Evolutionary conservation across 1,284 basidiomycete genomes (phyloP).

Genomic region (Cerioporus squamosus): DNA sequence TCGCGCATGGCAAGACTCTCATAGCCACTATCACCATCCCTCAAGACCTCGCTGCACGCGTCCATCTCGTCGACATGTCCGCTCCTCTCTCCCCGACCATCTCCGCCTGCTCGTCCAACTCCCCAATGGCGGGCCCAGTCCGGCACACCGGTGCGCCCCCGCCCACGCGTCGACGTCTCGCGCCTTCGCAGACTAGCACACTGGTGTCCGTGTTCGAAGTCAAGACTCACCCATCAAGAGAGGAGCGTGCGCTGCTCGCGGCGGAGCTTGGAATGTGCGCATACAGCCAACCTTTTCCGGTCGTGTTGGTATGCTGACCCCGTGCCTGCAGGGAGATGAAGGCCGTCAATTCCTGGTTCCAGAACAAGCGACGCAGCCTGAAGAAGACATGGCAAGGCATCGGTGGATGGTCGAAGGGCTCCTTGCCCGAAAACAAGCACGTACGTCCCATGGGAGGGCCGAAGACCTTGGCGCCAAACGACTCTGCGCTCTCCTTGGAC

Average conservation of each 20-base stretch:
- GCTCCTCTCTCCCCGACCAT: conserved; percentile 17
- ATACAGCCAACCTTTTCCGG: neutral
- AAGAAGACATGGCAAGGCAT: conserved; percentile 40
- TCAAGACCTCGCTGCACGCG: neutral
- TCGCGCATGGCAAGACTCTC: conserved; percentile 15
- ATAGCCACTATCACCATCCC: conserved; percentile 8
- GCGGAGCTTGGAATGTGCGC: conserved; percentile 47
- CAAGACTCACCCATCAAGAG: conserved; percentile 47
- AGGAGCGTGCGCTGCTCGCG: conserved; percentile 47
- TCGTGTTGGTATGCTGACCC: neutral
- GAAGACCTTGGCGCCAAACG: conserved; percentile 20
- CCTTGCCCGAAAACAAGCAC: conserved; percentile 32
- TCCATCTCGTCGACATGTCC: conserved; percentile 10
- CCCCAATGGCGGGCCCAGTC: conserved; percentile 10
- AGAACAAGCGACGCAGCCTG: conserved; percentile 51
- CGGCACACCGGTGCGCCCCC: conserved; percentile 9
- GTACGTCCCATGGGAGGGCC: conserved; percentile 23
- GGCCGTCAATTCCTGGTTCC: conserved; percentile 55
- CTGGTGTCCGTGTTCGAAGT: conserved; percentile 43
- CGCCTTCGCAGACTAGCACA: conserved; percentile 42
- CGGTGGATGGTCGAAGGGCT: conserved; percentile 31
- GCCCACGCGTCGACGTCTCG: conserved; percentile 33
- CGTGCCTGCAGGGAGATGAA: conserved; percentile 44
- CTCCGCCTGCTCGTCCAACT: conserved; percentile 22
- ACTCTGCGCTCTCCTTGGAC: conserved; percentile 43